Base-by-base conservation (phyloP, 805 yeast genomes). In the Cyberlindnera mississippiensis region DNA sequence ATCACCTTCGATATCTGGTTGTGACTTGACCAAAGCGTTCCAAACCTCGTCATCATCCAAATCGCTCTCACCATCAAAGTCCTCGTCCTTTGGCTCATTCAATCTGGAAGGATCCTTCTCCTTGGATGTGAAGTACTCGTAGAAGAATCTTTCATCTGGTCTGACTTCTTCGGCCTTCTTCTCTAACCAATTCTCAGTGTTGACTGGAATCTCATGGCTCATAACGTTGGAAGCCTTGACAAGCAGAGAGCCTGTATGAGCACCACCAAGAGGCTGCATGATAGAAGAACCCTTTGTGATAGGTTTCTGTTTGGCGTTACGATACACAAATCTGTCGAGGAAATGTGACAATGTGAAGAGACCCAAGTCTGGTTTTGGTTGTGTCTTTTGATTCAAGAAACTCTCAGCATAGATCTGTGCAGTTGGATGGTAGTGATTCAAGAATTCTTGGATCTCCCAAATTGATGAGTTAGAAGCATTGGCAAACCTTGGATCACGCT, bases 211-310 rank as follows among this genome's bases (percentile, higher is more conserved):
- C n/a, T 71, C 75, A 4, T 62, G 61, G 13, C 52, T 57, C 22
- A 58, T 52, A 14, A 58, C 52, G 47, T 68, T 72, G 12, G 86
- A 75, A n/a, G 87, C 78, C 55, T 71, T 80, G 11, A 85, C 86
- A 51, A 85, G 69, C 40, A 84, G 64, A 4, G 81, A 68, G 9
- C 85, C 86, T 16, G 86, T 81, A 48, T 82, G 85, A 1, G 80
- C 73, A 49, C 96, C 97, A 34, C 95, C 89, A 50, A 93, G 71
- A 38, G 99, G 98, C 71, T 93, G 99, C 98, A 93, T 93, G 60
- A 93, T 90, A 33, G 97, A 88, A 4, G 84, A 71, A 56, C 98
- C 98, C 60, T 85, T 81, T n/a, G 81, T 67, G 27, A 69, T 62
- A 15, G 80, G 71, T 63, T 83, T 85, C 55, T 79, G 83, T 67